These are phyloP conservation scores for Caloboletus firmus DNA, from an alignment of 1,284 basidiomycete genomes.

Conservation along the genomic window DNA sequence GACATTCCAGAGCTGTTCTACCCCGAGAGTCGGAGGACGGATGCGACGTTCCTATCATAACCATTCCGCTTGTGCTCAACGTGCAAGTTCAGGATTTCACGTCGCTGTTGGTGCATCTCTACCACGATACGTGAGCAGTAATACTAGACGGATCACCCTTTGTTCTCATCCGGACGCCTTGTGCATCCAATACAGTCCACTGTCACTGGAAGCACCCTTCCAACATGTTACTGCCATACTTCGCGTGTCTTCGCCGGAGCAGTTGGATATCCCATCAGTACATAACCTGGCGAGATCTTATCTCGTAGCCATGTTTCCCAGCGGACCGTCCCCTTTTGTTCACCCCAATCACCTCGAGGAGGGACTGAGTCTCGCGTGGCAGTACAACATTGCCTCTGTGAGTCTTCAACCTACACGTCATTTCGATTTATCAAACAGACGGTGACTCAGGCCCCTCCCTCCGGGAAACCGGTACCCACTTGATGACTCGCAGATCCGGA, in stretches of 20 bases:
- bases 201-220: conserved; percentile 45
- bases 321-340: conserved; percentile 38
- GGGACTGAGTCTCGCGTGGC: conserved; percentile 49
- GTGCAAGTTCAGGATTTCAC: conserved; percentile 51
- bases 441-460: not conserved
- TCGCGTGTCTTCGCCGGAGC: conserved; percentile 51
- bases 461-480: not conserved
- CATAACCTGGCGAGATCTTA: conserved; percentile 44
- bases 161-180: not conserved
- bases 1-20: conserved; percentile 43
- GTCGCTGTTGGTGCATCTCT: conserved; percentile 57
- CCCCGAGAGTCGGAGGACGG: conserved; percentile 2
- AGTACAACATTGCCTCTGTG: conserved; percentile 47
- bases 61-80: conserved; percentile 35
- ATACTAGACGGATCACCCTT: not conserved
- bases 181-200: conserved; percentile 42
- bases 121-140: conserved; percentile 59
- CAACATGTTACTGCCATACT: conserved; percentile 50
- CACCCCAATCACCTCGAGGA: conserved; percentile 46
- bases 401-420: conserved; percentile 23
- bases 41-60: conserved; percentile 26
- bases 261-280: conserved; percentile 55
- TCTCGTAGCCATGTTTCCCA: conserved; percentile 47
- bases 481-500: conserved; percentile 48
- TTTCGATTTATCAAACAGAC: not conserved